These are phyloP conservation scores for Penicillium italicum DNA, from an alignment of 2,329 filamentous ascomycete species.

Conservation along the genomic window DNA sequence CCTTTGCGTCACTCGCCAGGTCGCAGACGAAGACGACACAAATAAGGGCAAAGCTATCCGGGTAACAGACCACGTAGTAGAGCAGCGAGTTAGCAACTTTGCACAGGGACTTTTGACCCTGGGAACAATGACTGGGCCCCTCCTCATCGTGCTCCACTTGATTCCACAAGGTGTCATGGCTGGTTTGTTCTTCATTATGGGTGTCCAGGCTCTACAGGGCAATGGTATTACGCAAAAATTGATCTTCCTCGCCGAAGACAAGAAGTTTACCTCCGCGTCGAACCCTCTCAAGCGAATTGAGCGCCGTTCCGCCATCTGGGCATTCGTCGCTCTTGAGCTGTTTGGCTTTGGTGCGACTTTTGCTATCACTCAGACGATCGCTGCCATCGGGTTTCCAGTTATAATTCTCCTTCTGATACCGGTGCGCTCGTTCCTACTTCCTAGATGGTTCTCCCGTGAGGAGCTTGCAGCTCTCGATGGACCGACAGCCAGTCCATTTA, in stretches of 20 bases:
- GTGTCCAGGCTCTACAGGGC: conserved; percentile 68
- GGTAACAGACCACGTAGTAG: conserved; percentile 60
- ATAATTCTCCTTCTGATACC: conserved; percentile 69
- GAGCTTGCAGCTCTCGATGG: conserved; percentile 65
- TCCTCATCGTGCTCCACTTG: conserved; percentile 69
- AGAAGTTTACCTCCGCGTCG: conserved; percentile 53
- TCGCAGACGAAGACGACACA: conserved; percentile 55
- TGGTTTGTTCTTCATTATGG: conserved; percentile 82
- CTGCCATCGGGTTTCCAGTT: conserved; percentile 75
- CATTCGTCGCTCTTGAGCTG: conserved; percentile 66
- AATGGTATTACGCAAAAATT: conserved; percentile 77
- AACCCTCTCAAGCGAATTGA: conserved; percentile 60
- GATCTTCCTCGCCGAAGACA: conserved; percentile 65
- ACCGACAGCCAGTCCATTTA: conserved; percentile 71
- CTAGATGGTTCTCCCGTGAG: conserved; percentile 55
- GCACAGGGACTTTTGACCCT: conserved; percentile 73
- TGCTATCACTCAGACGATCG: conserved; percentile 78
- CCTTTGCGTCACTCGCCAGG: conserved; percentile 64
- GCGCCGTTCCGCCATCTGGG: conserved; percentile 66
- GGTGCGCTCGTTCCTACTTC: conserved; percentile 61
- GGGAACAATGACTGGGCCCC: conserved; percentile 72
- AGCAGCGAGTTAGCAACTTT: conserved; percentile 75
- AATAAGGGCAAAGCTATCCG: conserved; percentile 58
- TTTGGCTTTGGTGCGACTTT: conserved; percentile 73
- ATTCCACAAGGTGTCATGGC: conserved; percentile 77